Evolutionary conservation across 345 rosid species (phyloP).

Genomic region (Luvunga scandens): DNA sequence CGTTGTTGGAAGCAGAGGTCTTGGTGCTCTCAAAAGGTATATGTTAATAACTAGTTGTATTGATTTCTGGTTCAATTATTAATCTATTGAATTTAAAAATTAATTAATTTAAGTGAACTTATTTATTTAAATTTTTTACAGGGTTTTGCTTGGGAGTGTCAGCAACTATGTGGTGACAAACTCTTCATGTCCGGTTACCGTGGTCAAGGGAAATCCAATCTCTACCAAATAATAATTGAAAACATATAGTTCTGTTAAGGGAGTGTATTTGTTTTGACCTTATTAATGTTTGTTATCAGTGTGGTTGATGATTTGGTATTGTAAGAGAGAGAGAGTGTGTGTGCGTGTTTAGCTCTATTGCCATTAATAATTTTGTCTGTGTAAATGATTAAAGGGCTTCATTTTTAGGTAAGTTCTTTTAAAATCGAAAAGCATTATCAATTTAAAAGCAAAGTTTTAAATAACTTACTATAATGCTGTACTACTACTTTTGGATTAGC

Average conservation of each 20-base stretch:
- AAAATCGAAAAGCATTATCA: no score
- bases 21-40: slow-evolving; percentile 51
- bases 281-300: no score
- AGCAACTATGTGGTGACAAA: slow-evolving; percentile 67
- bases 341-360: neutral
- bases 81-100: no score
- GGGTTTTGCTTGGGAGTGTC: slow-evolving; percentile 79
- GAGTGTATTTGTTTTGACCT: neutral
- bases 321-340: no score
- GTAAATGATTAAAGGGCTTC: neutral
- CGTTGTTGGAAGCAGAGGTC: slow-evolving; percentile 56
- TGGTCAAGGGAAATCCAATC: slow-evolving; percentile 39
- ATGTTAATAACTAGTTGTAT: no score
- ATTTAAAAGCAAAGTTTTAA: no score
- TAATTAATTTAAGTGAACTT: neutral
- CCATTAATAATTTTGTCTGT: neutral
- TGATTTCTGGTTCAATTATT: no score
- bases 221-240: slow-evolving; percentile 6
- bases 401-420: no score
- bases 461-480: no score
- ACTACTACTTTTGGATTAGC: no score
- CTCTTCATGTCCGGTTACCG: slow-evolving; percentile 78
- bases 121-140: slow-evolving; percentile 16
- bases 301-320: neutral
- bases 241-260: neutral